A percentile compares a stretch with the other conserved stretches of the same genome.
Evolutionary conservation across 208 protist genomes (phyloP).

Genomic region (Balamuthia mandrillaris): DNA sequence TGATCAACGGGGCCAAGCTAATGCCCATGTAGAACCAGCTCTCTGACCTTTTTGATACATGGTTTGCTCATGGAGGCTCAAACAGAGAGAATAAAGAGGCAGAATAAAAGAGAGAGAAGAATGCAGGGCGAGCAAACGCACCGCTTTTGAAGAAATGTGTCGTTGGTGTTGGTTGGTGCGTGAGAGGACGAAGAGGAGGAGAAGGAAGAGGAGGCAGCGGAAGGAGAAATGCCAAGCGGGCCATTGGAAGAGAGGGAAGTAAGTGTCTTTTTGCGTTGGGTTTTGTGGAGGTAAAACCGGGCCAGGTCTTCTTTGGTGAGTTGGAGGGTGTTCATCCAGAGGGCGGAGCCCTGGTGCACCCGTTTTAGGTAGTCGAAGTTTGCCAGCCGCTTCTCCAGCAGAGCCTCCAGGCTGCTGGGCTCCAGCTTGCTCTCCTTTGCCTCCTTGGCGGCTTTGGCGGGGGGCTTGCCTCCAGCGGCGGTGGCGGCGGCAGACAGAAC

Average conservation of each 20-base stretch:
- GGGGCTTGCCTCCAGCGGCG: too few relatives aligned
- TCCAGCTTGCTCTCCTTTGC: too few relatives aligned
- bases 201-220: not conserved
- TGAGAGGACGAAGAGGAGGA: not conserved
- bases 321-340: slow-evolving; percentile 18
- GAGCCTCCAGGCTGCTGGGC: too few relatives aligned
- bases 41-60: not conserved
- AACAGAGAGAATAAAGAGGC: not conserved
- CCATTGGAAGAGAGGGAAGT: too few relatives aligned
- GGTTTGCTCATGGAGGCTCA: not conserved
- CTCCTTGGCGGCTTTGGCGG: too few relatives aligned
- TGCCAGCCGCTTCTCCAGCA: not conserved
- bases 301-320: slow-evolving; percentile 28
- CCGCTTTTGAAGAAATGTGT: not conserved
- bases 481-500: too few relatives aligned
- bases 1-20: not conserved
- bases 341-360: slow-evolving; percentile 9
- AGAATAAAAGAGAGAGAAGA: not conserved
- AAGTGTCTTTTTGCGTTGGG: not conserved
- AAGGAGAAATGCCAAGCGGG: not conserved
- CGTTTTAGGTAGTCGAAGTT: slow-evolving; percentile 27
- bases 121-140: not conserved
- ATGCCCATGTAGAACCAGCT: slow-evolving; percentile 27
- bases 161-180: not conserved
- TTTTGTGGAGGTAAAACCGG: not conserved